phyloP scores from a whole-genome alignment of 2,329 filamentous ascomycete species.

The Cladophialophora psammophila region DNA sequence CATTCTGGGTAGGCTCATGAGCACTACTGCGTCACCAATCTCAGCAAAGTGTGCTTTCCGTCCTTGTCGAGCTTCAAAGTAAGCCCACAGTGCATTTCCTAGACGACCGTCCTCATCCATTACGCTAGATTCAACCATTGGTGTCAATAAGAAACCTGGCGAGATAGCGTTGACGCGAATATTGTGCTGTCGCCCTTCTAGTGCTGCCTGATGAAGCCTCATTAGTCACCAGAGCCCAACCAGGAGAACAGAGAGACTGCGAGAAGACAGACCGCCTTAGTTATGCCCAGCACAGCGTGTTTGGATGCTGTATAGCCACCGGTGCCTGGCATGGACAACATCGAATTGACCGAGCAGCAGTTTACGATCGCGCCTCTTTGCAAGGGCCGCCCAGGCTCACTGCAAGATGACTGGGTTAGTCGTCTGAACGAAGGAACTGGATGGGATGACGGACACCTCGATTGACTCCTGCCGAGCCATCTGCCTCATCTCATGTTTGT shows the following conservation, averaged over 20 bases:
- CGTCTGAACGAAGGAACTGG: background rate
- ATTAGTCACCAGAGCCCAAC: too few species aligned
- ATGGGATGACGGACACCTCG: constrained; percentile 1
- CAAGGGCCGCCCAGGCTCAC: constrained; percentile 5
- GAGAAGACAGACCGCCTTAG: constrained; percentile 17
- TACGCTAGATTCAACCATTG: too few species aligned
- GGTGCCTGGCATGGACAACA: constrained; percentile 8
- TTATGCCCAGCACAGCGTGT: constrained; percentile 20
- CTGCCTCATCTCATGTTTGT: constrained; percentile 77
- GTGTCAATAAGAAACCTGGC: constrained; percentile 21
- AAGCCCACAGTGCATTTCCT: too few species aligned
- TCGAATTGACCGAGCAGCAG: constrained; percentile 22
- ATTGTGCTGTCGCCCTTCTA: constrained; percentile 18
- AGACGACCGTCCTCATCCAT: too few species aligned
- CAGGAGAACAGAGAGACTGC: background rate
- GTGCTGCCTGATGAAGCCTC: constrained; percentile 12
- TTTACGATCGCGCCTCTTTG: constrained; percentile 53
- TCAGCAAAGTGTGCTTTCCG: constrained; percentile 19
- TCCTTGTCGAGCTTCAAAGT: constrained; percentile 22
- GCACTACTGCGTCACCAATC: constrained; percentile 23
- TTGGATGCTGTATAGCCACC: constrained; percentile 19
- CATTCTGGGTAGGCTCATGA: constrained; percentile 22
- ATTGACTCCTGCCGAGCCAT: constrained; percentile 26
- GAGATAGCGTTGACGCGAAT: constrained; percentile 23
- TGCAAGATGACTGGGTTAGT: background rate